These are phyloP conservation scores for Haplosporangium gracile DNA, from an alignment of 192 early-diverging fungal species.

Conservation along the genomic window DNA sequence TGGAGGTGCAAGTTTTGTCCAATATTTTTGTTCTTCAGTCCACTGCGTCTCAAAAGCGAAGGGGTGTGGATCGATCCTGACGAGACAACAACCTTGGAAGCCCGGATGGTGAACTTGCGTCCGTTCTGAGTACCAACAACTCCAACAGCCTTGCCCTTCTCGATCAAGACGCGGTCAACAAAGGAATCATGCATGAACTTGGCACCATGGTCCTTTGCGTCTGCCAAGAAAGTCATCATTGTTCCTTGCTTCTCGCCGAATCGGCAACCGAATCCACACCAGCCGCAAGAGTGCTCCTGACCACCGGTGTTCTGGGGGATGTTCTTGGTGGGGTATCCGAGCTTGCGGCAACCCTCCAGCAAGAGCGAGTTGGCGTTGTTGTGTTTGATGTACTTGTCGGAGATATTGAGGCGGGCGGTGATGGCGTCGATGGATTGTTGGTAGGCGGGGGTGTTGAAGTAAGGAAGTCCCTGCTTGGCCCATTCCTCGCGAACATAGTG, in stretches of 20 bases:
- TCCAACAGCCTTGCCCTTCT: slow-evolving; percentile 68
- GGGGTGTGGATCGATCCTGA: slow-evolving; percentile 78
- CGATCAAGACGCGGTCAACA: slow-evolving; percentile 68
- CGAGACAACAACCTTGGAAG: slow-evolving; percentile 69
- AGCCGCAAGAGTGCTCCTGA: slow-evolving; percentile 69
- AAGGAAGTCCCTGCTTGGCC: slow-evolving; percentile 71
- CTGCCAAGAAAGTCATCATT: slow-evolving; percentile 74
- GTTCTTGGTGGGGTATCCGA: slow-evolving; percentile 67
- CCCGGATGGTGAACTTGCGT: slow-evolving; percentile 58
- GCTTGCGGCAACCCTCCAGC: slow-evolving; percentile 74
- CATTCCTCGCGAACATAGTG: slow-evolving; percentile 80
- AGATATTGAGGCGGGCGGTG: slow-evolving; percentile 67
- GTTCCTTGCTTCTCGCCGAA: slow-evolving; percentile 79
- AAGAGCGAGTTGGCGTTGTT: slow-evolving; percentile 74
- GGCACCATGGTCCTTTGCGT: slow-evolving; percentile 73
- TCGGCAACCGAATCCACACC: slow-evolving; percentile 78
- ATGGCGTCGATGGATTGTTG: slow-evolving; percentile 68
- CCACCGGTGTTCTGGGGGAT: slow-evolving; percentile 79
- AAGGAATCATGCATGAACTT: slow-evolving; percentile 70
- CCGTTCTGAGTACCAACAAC: slow-evolving; percentile 61
- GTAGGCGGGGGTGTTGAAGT: slow-evolving; percentile 67
- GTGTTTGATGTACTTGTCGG: slow-evolving; percentile 66
- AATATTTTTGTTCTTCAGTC: slow-evolving; percentile 78
- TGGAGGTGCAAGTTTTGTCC: slow-evolving; percentile 76
- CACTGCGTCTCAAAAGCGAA: slow-evolving; percentile 71